Percentiles rank a stretch among this genome's conserved stretches.
These are phyloP conservation scores for Penicillium occitanis DNA, from an alignment of 2,329 filamentous ascomycete genomes.

Conservation along the genomic window DNA sequence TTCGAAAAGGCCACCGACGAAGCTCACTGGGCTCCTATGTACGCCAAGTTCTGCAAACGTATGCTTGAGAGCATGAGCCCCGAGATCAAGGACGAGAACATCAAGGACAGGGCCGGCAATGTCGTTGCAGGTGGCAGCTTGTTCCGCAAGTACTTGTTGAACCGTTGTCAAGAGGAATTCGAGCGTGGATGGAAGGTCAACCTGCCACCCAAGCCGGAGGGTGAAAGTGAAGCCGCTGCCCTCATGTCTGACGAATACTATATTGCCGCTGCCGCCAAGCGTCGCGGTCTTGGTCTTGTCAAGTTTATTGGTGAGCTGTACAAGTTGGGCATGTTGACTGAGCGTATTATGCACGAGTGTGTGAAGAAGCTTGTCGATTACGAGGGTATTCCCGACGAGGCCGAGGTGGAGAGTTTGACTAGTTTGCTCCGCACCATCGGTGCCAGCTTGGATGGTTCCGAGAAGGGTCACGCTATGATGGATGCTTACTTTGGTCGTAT, in stretches of 20 bases:
- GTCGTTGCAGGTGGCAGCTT: constrained; percentile 88
- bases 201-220: constrained; percentile 74
- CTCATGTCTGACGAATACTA: constrained; percentile 98
- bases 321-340: constrained; percentile 97
- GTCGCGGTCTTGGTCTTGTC: constrained; percentile 93
- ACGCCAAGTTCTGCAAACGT: constrained; percentile 95
- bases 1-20: constrained; percentile 99
- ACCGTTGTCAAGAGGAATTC: constrained; percentile 98
- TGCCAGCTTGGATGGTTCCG: constrained; percentile 76
- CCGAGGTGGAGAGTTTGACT: constrained; percentile 91
- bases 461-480: constrained; percentile 84
- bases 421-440: constrained; percentile 92
- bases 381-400: constrained; percentile 87
- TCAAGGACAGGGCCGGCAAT: constrained; percentile 84
- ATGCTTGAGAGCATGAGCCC: constrained; percentile 95
- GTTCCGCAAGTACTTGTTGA: constrained; percentile 98
- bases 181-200: constrained; percentile 96
- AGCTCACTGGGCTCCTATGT: constrained; percentile 98
- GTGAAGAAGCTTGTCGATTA: constrained; percentile 96
- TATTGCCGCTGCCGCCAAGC: constrained; percentile 86
- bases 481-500: constrained; percentile 92
- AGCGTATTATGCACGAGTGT: constrained; percentile 99
- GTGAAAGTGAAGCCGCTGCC: constrained; percentile 67
- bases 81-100: constrained; percentile 92
- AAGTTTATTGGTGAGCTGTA: constrained; percentile 99